Evolutionary conservation across 2,329 filamentous ascomycete species (phyloP), one percentile per base, ranked within the genome.

Genomic region (Tolypocladium pustulatum): DNA sequence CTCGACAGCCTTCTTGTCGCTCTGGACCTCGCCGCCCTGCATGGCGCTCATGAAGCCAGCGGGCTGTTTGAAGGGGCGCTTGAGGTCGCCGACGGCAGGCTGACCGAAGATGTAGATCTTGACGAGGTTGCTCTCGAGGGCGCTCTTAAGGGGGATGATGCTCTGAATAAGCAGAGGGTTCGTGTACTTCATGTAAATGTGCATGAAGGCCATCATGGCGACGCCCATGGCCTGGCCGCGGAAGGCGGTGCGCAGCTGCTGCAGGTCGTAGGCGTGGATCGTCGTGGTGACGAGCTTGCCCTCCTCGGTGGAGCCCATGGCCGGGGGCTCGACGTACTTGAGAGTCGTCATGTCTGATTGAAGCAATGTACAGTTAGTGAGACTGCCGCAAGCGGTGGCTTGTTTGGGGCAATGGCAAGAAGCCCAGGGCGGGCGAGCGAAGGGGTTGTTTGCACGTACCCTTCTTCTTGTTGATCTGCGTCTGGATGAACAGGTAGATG

Each of bases 151-250:
- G 38, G 94, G 94, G 72, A 99, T 94, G 79, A 99, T 96, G 74
- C 89, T 95, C 85, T 99, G 94, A 79, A 99, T 96, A 70, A 97
- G 81, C 56, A 99, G 89, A 49, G 94, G 94, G 86, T 97, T 99
- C 79, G 92, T 97, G 87, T 97, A 99, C 76, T 97, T 92, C 83
- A 99, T 89, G 86, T 97, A 99, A 62, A 99, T 66, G 80, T 99
- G 94, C 93, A 99, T 97, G 71, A 97, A 90, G 62, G 77, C 86
- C 93, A 99, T 97, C 92, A 99, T 99, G 74, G 84, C 92, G 60
- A 99, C 81, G 61, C 94, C 94, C 90, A 96, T 97, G 69, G 95
- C 78, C 79, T 97, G 93, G 64, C 87, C 84, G 76, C 94, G 94
- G 83, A 93, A 90, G 65, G 91, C 82, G 64, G 84, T 80, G 77